Conservation (phyloP, 352 stramenopile genomes). For the Phytophthora cactorum region DNA sequence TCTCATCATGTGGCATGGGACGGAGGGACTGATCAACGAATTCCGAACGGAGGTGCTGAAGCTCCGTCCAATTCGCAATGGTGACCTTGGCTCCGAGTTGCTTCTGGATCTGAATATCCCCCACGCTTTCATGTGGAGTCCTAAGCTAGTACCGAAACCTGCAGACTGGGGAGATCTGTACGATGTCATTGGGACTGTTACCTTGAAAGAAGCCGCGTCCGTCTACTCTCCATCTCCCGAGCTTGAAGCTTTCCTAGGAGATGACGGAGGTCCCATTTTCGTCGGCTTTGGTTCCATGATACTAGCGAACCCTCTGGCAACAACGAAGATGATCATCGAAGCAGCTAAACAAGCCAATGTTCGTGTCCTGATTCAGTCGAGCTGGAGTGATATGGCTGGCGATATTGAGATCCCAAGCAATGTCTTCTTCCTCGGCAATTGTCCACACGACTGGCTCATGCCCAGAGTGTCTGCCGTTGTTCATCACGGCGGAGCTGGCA, state of each 20-base stretch:
- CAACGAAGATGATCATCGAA: slow-evolving; percentile 86
- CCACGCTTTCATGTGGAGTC: slow-evolving; percentile 89
- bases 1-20: slow-evolving; percentile 67
- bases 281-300: slow-evolving; percentile 95
- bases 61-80: slow-evolving; percentile 59
- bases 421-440: slow-evolving; percentile 67
- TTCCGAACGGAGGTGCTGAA: slow-evolving; percentile 72
- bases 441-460: slow-evolving; percentile 92
- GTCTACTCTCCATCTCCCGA: slow-evolving; percentile 55
- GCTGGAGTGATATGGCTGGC: slow-evolving; percentile 78
- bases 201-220: slow-evolving; percentile 39
- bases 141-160: slow-evolving; percentile 83
- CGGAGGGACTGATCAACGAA: slow-evolving; percentile 70
- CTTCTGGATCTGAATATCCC: slow-evolving; percentile 78
- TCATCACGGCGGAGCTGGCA: slow-evolving; percentile 82
- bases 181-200: slow-evolving; percentile 87
- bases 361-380: slow-evolving; percentile 89
- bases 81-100: slow-evolving; percentile 52
- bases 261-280: slow-evolving; percentile 85
- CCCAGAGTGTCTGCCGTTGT: slow-evolving; percentile 86
- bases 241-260: slow-evolving; percentile 63
- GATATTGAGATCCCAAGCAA: slow-evolving; percentile 49
- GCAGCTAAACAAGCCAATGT: slow-evolving; percentile 58
- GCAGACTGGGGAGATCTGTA: slow-evolving; percentile 87
- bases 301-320: slow-evolving; percentile 70